A percentile compares a stretch with the other conserved stretches of the same genome.
Conservation (phyloP, 2,329 filamentous ascomycete species). For the Zarea fungicola region DNA sequence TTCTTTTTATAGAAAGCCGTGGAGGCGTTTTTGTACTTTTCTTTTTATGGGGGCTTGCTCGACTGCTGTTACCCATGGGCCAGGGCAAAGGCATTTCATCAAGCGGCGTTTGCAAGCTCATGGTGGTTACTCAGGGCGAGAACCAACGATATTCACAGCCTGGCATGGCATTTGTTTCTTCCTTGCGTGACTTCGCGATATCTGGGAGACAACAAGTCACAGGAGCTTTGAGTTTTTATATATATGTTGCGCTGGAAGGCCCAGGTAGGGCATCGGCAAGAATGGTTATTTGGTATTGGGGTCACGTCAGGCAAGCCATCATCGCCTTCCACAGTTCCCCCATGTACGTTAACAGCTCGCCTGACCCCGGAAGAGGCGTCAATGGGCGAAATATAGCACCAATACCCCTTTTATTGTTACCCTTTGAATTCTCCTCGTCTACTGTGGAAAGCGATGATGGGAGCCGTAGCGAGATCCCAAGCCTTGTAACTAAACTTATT, state of each 20-base stretch:
- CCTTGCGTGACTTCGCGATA: slow-evolving; percentile 19
- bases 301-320: slow-evolving; percentile 61
- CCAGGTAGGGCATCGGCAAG: slow-evolving; percentile 21
- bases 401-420: slow-evolving; percentile 32
- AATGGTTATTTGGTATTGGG: slow-evolving; percentile 16
- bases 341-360: slow-evolving; percentile 60
- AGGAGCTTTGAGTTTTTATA: slow-evolving; percentile 11
- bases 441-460: slow-evolving; percentile 59
- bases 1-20: slow-evolving; percentile 19
- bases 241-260: slow-evolving; percentile 20
- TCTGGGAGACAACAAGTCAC: background rate
- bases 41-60: slow-evolving; percentile 17
- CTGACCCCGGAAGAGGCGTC: slow-evolving; percentile 27
- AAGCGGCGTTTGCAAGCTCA: slow-evolving; percentile 27
- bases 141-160: slow-evolving; percentile 23
- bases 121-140: slow-evolving; percentile 22
- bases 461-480: slow-evolving; percentile 43
- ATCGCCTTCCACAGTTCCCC: slow-evolving; percentile 59
- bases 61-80: slow-evolving; percentile 23
- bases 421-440: slow-evolving; percentile 28
- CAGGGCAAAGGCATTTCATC: slow-evolving; percentile 27
- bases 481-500: slow-evolving; percentile 40
- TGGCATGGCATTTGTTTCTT: slow-evolving; percentile 24
- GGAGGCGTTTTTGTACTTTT: slow-evolving; percentile 27
- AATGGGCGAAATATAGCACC: slow-evolving; percentile 39